Base-by-base conservation (phyloP, 1,139 yeast species). In the Geotrichum siamense region DNA sequence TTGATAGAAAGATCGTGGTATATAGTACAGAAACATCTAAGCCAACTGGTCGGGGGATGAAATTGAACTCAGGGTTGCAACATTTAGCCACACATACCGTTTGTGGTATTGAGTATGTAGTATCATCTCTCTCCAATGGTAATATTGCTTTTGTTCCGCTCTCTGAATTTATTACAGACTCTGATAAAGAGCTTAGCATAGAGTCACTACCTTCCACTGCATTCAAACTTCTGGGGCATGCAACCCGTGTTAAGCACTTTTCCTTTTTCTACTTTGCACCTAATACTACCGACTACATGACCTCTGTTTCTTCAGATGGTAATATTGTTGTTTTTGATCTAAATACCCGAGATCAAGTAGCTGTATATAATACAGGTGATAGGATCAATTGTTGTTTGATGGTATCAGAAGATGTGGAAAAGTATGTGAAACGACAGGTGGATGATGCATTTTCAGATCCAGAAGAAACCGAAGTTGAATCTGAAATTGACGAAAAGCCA, bases 241-340 rank as follows among this genome's bases (percentile, higher is more conserved):
- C 91, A 13, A 78, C 76, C 51, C 78, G 98, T 61, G 82, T 91
- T 44, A 91, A 91, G 63, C 93, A 79, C 52, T 69, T 89, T 53
- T 68, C 78, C 12, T 69, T 78, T 46, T 76, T 72, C 56, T 65
- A 67, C 47, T 70, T 76, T 49, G 58, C 56, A 1, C 71, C 67
- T 41, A 64, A 64, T 19, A 51, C 44, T 22, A 45, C 32, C 2
- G 41, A 49, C 29, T 81, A 74, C 57, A 66, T 93, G 60, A 73
- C 84, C 1, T 82, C 95, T 2, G 86, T 87, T 10, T 84, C 96
- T 0, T 85, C 96, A 0, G 97, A 91, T 61, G 97, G 98, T 31
- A 82, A 77, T 56, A 79, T 91, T 45, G 94, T 89, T 12, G 80
- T 91, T 2, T 91, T 97, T 96, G 83, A 87, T 58, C 66, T 89